Evolutionary conservation across 768 basidiomycete species (phyloP), one percentile per base, ranked within the genome.

Genomic region (Sporobolomyces roseus): DNA sequence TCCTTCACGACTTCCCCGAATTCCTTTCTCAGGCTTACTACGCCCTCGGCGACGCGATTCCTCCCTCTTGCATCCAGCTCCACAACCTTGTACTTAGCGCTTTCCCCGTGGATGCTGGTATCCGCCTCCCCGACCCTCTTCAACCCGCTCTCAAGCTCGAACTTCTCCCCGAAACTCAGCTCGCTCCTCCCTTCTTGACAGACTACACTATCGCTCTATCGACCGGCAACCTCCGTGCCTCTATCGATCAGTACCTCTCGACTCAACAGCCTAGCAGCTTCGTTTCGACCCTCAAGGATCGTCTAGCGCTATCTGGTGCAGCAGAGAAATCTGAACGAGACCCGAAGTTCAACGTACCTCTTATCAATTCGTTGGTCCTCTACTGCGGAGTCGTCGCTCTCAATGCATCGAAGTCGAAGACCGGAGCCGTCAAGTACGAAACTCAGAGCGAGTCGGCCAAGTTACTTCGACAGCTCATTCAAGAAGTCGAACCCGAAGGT

Each of bases 51-150:
- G 94, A 98, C 72, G 88, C 85, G 68, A 90, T 99, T 70, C 96
- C 96, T 52, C 83, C 88, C 32, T 86, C 88, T 71, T 97, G 93
- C 83, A 87, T 94, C 66, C 96, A 99, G 79, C 84, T 98, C 61
- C 88, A 93, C 74, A 99, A 99, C 81, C 87, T 99, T 80, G 86
- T 99, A 69, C 87, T 97, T 71, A 89, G 90, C 78, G 94, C 96
- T 33, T 98, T 93, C 84, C 94, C 96, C 55, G 49, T 68, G 43
- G 30, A 53, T 35, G 30, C 69, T 36, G 55, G 58, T 30, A 81
- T 90, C 68, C 80, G 85, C 49, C 85, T 96, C 33, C 93, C 96
- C 66, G 89, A 96, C 79, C 90, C 92, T 32, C 73, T 81, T 75
- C 72, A 71, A 67, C 63, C 77, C 55, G 60, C 71, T 74, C 66